Base-by-base conservation (phyloP, 805 yeast species). In the Komagataella pseudopastoris region DNA sequence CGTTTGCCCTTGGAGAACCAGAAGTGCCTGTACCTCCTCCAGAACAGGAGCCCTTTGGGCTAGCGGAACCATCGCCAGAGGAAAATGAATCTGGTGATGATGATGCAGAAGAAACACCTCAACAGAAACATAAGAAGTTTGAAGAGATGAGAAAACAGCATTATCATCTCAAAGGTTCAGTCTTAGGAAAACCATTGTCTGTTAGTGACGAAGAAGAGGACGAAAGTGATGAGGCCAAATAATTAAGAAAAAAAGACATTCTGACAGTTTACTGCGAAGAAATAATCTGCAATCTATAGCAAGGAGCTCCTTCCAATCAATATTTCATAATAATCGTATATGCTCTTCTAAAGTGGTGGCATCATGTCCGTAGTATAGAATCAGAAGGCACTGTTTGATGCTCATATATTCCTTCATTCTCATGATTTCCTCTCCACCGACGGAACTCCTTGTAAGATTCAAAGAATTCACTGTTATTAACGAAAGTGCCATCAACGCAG, bases 91-190 rank as follows among this genome's bases (percentile, higher is more conserved):
- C 74, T 1, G 77, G 76, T 22, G 71, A 70, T 54, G 70, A 71
- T 39, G 64, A 60, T 6, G 62, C 56, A n/a, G 69, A 61, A 10
- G 68, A 63, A 6, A 68, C 63, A n/a, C 65, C 62, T 22, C 86
- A 76, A 56, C 84, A 77, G 51, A 80, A 76, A 58, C 91, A 84
- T 61, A 73, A 66, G 53, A 66, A 71, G 54, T 89, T 89, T 60
- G 95, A 86, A 64, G 85, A 83, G 58, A 72, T 80, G 76, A 78
- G 96, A 61, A 88, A 86, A 61, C 70, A 76, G 53, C 96, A 89
- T 65, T 88, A 88, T 64, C 87, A 83, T 59, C 58, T 71, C 64
- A 77, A 76, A 55, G 81, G 74, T 2, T 66, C 66, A 43, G 76
- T 71, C 4, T 71, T 83, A 45, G 71, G 69, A 47, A 71, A 70